Conservation (phyloP, 805 yeast genomes). For the Starmerella potacharoeniae region DNA sequence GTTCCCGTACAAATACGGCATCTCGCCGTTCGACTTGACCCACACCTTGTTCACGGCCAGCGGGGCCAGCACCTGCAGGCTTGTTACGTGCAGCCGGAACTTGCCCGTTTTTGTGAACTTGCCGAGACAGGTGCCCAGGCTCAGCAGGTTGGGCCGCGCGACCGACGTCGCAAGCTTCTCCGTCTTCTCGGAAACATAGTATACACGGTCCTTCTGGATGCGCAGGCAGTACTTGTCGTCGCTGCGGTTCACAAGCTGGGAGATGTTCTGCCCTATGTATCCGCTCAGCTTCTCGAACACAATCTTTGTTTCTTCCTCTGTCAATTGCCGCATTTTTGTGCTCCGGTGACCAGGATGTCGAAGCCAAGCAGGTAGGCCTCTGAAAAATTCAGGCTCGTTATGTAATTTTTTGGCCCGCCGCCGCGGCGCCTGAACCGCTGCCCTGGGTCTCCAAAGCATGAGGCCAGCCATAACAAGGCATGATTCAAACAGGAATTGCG, state of each 20-base stretch:
- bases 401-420: not conserved
- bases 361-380: not conserved
- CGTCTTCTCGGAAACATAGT: constrained; percentile 68
- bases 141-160: constrained; percentile 81
- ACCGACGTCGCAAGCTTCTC: constrained; percentile 85
- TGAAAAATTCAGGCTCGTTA: constrained; percentile 1
- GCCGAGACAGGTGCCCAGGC: constrained; percentile 86
- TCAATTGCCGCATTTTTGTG: constrained; percentile 69
- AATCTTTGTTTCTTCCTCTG: constrained; percentile 93
- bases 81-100: constrained; percentile 88
- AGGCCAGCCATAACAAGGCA: not conserved
- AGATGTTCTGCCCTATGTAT: constrained; percentile 91
- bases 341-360: not conserved
- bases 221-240: constrained; percentile 90
- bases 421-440: not conserved
- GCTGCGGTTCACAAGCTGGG: constrained; percentile 67
- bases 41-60: constrained; percentile 89
- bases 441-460: not conserved
- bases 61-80: constrained; percentile 68
- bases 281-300: constrained; percentile 94
- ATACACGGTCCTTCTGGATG: constrained; percentile 90
- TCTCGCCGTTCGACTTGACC: constrained; percentile 95
- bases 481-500: not conserved
- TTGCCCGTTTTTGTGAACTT: constrained; percentile 97
- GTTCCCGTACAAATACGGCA: constrained; percentile 96